Evolutionary conservation across 495 filamentous ascomycete species (phyloP).

Genomic region (Physcia stellaris): DNA sequence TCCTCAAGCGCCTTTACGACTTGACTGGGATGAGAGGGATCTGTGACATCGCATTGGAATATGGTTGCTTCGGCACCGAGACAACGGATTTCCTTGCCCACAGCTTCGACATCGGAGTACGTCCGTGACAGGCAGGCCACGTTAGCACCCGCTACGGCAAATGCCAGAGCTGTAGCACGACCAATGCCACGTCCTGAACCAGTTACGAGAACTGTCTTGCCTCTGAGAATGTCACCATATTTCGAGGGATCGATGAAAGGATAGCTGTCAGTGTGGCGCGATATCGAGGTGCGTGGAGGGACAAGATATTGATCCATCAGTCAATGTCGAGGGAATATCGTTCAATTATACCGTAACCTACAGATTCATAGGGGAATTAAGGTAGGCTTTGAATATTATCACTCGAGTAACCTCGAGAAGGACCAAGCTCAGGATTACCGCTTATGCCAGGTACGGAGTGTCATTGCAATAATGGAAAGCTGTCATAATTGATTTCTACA

Average conservation of each 20-base stretch:
- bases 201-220: conserved; percentile 55
- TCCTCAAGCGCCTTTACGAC: conserved; percentile 10
- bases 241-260: conserved; percentile 17
- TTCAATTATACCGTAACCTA: no score
- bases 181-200: conserved; percentile 63
- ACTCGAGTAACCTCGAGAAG: no score
- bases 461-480: no score
- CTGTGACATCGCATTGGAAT: conserved; percentile 11
- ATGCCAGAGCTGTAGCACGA: conserved; percentile 47
- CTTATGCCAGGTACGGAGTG: no score
- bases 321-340: no score
- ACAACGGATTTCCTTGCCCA: conserved; percentile 7
- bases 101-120: conserved; percentile 4
- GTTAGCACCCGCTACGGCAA: conserved; percentile 59
- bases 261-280: conserved; percentile 12
- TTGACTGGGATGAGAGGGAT: conserved; percentile 6
- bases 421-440: no score
- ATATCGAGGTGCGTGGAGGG: no score
- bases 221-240: conserved; percentile 35
- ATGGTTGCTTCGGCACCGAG: conserved; percentile 12
- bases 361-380: no score
- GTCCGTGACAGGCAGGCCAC: conserved; percentile 31
- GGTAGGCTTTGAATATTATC: no score
- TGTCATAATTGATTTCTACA: no score
- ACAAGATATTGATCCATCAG: no score